Evolutionary conservation across 2,329 filamentous ascomycete species (phyloP), one percentile per base, ranked within the genome.

Genomic region (Exserohilum turcica): DNA sequence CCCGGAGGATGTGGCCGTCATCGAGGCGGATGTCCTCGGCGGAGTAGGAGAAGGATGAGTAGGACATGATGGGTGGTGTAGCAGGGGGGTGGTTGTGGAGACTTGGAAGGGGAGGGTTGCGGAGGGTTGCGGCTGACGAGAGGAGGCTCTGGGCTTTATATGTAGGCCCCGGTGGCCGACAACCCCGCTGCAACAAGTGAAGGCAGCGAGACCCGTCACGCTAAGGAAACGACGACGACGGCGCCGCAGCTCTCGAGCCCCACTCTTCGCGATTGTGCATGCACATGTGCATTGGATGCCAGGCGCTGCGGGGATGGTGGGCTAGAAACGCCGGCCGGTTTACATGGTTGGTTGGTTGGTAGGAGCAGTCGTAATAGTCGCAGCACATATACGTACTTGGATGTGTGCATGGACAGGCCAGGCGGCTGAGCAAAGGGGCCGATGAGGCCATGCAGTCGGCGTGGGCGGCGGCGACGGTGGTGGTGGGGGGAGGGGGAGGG

Each of bases 1-100:
- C 79, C 21, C 60, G 70, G 52, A 84, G 81, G 62, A 80, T 78
- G 69, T 79, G 76, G 59, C 74, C 76, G 60, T 83, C 77, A 42
- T 82, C 79, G 59, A 84, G 67, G 62, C 73, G 73, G 65, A 83
- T 78, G 57, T 79, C 58, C 39, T 76, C 52, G 40, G 79, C 77
- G 45, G 77, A 76, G 48, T 65, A 54, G 72, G 84, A 80, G 77
- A 86, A 42, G 21, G 21, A 24, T 24, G 21, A 24, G 21, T 24
- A 86, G 47, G 58, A 53, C 66, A 69, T 68, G 36, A 27, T 67
- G 59, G 36, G 29, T 10, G 38, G 10, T 33, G 15, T 32, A 19
- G 36, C n/a, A n/a, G n/a, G n/a, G 37, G 8, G 15, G 15, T 39
- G 12, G 21, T 24, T 24, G 21, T 24, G 21, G 21, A n/a, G 6